These are phyloP conservation scores for Aspergillus cristatus DNA, from an alignment of 495 filamentous ascomycete species.

Conservation along the genomic window DNA sequence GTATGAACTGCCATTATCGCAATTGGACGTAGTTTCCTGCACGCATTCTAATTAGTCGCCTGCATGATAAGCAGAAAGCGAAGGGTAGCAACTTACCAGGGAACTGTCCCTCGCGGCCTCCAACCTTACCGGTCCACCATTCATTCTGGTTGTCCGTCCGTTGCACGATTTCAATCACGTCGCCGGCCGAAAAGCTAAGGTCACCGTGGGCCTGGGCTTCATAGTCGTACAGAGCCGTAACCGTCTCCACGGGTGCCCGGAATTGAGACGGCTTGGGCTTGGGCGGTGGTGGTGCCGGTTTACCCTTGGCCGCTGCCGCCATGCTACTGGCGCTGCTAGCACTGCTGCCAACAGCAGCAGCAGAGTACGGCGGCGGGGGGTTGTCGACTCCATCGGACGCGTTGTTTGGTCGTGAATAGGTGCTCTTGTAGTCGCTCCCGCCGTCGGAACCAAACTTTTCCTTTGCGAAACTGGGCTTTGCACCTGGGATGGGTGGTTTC, in stretches of 20 bases:
- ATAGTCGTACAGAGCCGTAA: conserved; percentile 86
- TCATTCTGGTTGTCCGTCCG: conserved; percentile 84
- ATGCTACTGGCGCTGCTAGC: conserved; percentile 34
- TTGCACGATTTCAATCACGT: conserved; percentile 79
- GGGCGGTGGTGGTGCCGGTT: conserved; percentile 86
- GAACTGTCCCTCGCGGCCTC: conserved; percentile 81
- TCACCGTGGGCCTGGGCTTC: conserved; percentile 93
- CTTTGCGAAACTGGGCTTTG: conserved; percentile 10
- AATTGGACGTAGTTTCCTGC: conserved; percentile 39
- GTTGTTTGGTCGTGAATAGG: conserved; percentile 19
- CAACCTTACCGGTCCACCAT: conserved; percentile 84
- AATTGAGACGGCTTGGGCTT: conserved; percentile 80
- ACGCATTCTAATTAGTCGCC: conserved; percentile 4
- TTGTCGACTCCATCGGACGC: conserved; percentile 46
- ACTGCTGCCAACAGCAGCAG: conserved; percentile 32
- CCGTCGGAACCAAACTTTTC: too few relatives aligned
- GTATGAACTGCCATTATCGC: conserved; percentile 19
- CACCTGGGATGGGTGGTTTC: conserved; percentile 36
- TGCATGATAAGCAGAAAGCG: conserved; percentile 1
- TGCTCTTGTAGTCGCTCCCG: conserved; percentile 24
- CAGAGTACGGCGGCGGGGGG: conserved; percentile 62
- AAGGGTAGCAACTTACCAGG: conserved; percentile 56
- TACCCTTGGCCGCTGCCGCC: conserved; percentile 62
- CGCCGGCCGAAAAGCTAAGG: conserved; percentile 81
- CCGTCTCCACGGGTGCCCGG: conserved; percentile 61